These are phyloP conservation scores for Termitomyces sp. DNA, from an alignment of 768 basidiomycete species.

Conservation along the genomic window DNA sequence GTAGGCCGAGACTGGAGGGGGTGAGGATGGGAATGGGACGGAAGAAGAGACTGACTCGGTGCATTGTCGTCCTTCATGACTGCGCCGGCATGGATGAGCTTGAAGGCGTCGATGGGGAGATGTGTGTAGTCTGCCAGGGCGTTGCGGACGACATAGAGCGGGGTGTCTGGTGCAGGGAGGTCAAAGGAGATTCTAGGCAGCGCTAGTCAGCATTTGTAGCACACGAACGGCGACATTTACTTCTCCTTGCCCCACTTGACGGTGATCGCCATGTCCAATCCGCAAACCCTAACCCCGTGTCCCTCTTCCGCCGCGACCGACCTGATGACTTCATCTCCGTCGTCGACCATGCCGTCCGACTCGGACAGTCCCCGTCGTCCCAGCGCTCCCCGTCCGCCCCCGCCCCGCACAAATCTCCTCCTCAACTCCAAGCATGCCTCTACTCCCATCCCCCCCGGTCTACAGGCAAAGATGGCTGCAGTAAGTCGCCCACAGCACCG, in stretches of 20 bases:
- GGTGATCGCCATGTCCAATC: slow-evolving; percentile 29
- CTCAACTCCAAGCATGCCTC: slow-evolving; percentile 35
- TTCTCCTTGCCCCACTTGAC: slow-evolving; percentile 41
- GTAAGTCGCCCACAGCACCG: slow-evolving; percentile 31
- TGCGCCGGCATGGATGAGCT: slow-evolving; percentile 86
- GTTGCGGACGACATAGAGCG: slow-evolving; percentile 50
- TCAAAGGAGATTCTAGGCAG: slow-evolving; percentile 29
- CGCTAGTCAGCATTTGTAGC: not conserved
- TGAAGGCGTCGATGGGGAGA: slow-evolving; percentile 65
- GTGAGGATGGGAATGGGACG: slow-evolving; percentile 6
- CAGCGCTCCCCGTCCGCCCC: slow-evolving; percentile 15
- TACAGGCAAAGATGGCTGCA: slow-evolving; percentile 93
- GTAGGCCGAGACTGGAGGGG: slow-evolving; percentile 61
- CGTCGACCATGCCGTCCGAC: slow-evolving; percentile 14
- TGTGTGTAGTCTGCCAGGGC: slow-evolving; percentile 71
- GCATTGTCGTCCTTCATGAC: slow-evolving; percentile 81
- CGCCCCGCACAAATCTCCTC: slow-evolving; percentile 30
- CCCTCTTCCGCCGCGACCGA: not conserved
- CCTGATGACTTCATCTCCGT: slow-evolving; percentile 10
- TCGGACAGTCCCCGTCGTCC: slow-evolving; percentile 16
- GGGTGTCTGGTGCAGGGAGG: slow-evolving; percentile 54
- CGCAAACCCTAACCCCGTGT: slow-evolving; percentile 8
- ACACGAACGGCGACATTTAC: slow-evolving; percentile 2
- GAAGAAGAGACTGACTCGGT: slow-evolving; percentile 39
- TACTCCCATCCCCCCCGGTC: slow-evolving; percentile 78